Percentiles rank a stretch among this genome's conserved stretches.
phyloP scores from a whole-genome alignment of 352 stramenopile species.

The Phytophthora lateralis region DNA sequence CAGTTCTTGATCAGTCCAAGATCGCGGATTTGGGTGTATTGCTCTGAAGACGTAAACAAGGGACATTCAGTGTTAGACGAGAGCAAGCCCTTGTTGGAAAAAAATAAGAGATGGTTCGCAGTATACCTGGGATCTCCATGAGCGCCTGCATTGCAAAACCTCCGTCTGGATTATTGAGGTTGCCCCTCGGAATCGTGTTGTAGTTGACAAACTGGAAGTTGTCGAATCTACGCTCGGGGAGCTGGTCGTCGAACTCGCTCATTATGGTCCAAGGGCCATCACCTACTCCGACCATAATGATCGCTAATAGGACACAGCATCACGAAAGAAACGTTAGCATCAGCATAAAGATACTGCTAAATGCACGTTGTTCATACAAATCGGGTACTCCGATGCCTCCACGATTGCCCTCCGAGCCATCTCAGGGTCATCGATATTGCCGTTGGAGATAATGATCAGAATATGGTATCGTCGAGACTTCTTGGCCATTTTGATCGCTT shows the following conservation, averaged over 20 bases:
- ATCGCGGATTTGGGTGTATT: conserved; percentile 63
- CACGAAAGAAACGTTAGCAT: conserved; percentile 4
- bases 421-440: conserved; percentile 71
- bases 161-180: conserved; percentile 43
- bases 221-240: conserved; percentile 71
- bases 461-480: conserved; percentile 71
- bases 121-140: conserved; percentile 56
- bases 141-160: conserved; percentile 51
- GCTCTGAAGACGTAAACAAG: conserved; percentile 34
- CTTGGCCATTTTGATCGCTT: conserved; percentile 62
- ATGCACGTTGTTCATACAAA: conserved; percentile 53
- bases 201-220: conserved; percentile 90
- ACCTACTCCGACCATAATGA: conserved; percentile 72
- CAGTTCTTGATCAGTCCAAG: conserved; percentile 50
- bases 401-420: conserved; percentile 65
- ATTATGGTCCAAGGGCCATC: conserved; percentile 84
- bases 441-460: conserved; percentile 82
- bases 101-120: not conserved
- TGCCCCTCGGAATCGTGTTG: conserved; percentile 52
- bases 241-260: conserved; percentile 73
- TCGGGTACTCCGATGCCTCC: conserved; percentile 72
- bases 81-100: not conserved
- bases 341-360: not conserved
- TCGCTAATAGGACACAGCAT: conserved; percentile 31
- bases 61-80: not conserved